Evolutionary conservation across 305 asterid species (phyloP).

Genomic region (Fraxinus dipetala): DNA sequence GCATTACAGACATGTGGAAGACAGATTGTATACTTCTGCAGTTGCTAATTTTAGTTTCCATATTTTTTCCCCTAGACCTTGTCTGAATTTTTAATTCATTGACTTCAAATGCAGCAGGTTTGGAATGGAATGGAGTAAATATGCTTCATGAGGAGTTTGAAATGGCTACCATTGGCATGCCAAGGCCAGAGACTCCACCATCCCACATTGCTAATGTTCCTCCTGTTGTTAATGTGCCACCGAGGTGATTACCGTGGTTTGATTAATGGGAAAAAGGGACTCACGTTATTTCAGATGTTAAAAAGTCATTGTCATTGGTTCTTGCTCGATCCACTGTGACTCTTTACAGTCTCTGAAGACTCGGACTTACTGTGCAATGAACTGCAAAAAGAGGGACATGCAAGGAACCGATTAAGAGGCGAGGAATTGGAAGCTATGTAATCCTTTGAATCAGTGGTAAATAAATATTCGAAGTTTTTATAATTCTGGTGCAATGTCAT

Average conservation of each 20-base stretch:
- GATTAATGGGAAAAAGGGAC: background rate
- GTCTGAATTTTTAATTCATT: conserved; percentile 14
- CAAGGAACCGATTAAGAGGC: conserved; percentile 11
- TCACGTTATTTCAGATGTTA: conserved; percentile 19
- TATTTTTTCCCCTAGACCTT: background rate
- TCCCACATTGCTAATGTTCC: conserved; percentile 38
- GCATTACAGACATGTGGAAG: conserved; percentile 96
- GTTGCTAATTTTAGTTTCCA: conserved; percentile 5
- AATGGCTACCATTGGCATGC: conserved; percentile 47
- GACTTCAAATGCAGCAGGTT: conserved; percentile 39
- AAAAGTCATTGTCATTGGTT: conserved; percentile 13
- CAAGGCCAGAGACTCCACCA: conserved; percentile 48
- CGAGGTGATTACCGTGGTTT: conserved; percentile 42
- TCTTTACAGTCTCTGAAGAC: conserved; percentile 9
- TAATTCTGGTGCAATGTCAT: background rate
- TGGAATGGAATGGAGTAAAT: conserved; percentile 60
- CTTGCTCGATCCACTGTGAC: conserved; percentile 15
- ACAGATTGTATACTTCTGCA: conserved; percentile 52
- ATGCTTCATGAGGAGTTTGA: conserved; percentile 59
- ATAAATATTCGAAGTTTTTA: conserved; percentile 6
- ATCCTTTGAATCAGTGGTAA: conserved; percentile 19
- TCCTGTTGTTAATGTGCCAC: conserved; percentile 41
- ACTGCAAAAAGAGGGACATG: conserved; percentile 19
- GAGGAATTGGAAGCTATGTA: conserved; percentile 19
- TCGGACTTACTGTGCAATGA: conserved; percentile 15